These are phyloP conservation scores for Musa schizocarpa DNA, from an alignment of 176 grass and related monocot species.

Conservation along the genomic window DNA sequence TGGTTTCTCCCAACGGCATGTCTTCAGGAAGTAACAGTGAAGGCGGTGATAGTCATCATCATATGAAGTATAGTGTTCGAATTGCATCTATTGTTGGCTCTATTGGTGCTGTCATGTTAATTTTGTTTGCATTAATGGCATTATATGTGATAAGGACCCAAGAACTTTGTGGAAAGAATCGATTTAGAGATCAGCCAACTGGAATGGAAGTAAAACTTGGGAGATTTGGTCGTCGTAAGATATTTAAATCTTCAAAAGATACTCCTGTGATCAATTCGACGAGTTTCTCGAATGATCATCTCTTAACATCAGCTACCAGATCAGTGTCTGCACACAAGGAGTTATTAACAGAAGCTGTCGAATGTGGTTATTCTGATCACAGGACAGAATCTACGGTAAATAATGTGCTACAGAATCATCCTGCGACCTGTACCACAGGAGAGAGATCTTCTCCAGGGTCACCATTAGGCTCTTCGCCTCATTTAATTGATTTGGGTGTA, in stretches of 20 bases:
- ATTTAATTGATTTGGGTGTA: slow-evolving; percentile 36
- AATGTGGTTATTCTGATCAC: slow-evolving; percentile 55
- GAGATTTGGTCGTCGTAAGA: slow-evolving; percentile 39
- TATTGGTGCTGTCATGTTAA: slow-evolving; percentile 57
- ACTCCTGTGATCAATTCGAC: slow-evolving; percentile 60
- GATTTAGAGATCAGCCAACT: slow-evolving; percentile 45
- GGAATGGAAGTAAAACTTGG: slow-evolving; percentile 68
- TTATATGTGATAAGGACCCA: slow-evolving; percentile 73
- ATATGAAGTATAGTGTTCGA: slow-evolving; percentile 42
- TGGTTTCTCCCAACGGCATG: slow-evolving; percentile 64
- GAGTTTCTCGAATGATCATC: slow-evolving; percentile 90
- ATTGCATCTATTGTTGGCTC: slow-evolving; percentile 72
- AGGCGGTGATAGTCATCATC: slow-evolving; percentile 21
- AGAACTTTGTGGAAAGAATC: slow-evolving; percentile 69
- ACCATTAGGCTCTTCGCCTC: slow-evolving; percentile 35
- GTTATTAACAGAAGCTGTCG: slow-evolving; percentile 58
- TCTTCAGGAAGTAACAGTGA: slow-evolving; percentile 36
- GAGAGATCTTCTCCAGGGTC: slow-evolving; percentile 32
- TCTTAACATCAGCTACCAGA: slow-evolving; percentile 59
- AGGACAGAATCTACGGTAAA: slow-evolving; percentile 33
- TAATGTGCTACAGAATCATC: slow-evolving; percentile 31
- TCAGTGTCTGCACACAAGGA: slow-evolving; percentile 70
- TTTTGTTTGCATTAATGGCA: slow-evolving; percentile 60
- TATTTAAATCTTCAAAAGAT: slow-evolving; percentile 58
- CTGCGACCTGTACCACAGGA: slow-evolving; percentile 14